phyloP scores from a whole-genome alignment of 495 filamentous ascomycete species.

The Staphylotrichum tortipilum region DNA sequence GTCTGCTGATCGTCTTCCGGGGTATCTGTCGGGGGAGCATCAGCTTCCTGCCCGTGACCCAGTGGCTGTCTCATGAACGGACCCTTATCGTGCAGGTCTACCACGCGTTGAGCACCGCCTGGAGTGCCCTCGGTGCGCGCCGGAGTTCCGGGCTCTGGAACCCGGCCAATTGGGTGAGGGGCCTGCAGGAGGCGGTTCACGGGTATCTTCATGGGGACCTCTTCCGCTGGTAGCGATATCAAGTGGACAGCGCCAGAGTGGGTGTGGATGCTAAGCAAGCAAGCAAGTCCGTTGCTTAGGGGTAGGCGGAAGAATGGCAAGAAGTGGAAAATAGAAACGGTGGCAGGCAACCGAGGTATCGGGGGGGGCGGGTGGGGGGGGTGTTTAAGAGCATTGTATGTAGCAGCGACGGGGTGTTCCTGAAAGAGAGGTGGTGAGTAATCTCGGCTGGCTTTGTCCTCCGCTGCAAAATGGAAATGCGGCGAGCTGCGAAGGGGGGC shows the following conservation, averaged over 20 bases:
- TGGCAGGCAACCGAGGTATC: no score
- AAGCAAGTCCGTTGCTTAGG: no score
- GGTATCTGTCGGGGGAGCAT: neutral
- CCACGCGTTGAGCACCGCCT: neutral
- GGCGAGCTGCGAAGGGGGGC: neutral
- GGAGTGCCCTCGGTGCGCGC: neutral
- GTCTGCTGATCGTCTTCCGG: neutral
- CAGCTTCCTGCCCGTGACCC: neutral
- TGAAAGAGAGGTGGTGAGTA: neutral
- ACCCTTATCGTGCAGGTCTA: neutral
- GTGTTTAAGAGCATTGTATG: neutral
- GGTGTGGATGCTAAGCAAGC: neutral
- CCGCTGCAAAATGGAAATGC: neutral
- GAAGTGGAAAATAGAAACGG: no score
- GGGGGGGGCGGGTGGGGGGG: no score
- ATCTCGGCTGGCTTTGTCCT: neutral
- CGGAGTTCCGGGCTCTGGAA: no score
- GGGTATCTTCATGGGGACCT: neutral
- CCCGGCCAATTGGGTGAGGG: neutral
- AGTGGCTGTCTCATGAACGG: neutral
- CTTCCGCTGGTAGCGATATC: no score
- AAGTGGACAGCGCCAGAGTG: neutral
- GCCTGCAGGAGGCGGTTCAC: neutral
- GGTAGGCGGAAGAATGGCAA: no score
- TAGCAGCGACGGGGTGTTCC: no score